Conservation (phyloP, 202 grass and related monocot species). For the Bolboschoenoplectus hybrid region DNA sequence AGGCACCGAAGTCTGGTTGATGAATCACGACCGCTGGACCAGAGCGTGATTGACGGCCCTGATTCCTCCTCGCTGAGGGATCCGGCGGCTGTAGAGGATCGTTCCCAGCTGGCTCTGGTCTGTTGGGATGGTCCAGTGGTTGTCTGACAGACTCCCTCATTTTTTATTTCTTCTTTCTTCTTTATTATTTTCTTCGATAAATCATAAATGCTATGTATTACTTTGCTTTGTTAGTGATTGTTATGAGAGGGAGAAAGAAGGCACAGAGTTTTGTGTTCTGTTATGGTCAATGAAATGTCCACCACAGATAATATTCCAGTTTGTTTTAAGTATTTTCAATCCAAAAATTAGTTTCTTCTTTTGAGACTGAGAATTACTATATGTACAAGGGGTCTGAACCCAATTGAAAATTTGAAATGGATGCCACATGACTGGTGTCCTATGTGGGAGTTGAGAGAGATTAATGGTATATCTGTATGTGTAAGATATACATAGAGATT, state of each 20-base stretch:
- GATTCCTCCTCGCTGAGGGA: not conserved
- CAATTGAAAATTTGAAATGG: not conserved
- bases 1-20: conserved; percentile 5
- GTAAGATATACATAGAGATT: not conserved
- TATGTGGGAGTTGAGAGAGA: not conserved
- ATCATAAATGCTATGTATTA: too few relatives aligned
- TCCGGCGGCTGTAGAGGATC: conserved; percentile 26
- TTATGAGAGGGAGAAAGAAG: too few relatives aligned
- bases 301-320: too few relatives aligned
- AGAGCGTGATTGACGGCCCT: conserved; percentile 41
- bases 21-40: conserved; percentile 10
- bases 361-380: not conserved
- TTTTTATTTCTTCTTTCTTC: not conserved
- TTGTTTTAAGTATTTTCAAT: too few relatives aligned
- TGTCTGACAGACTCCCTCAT: conserved; percentile 29
- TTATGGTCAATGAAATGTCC: too few relatives aligned
- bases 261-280: too few relatives aligned
- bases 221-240: too few relatives aligned
- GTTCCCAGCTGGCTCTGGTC: too few relatives aligned
- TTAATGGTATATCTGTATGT: not conserved
- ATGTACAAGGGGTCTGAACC: not conserved
- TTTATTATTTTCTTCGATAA: not conserved
- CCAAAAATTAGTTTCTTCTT: too few relatives aligned
- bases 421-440: not conserved
- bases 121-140: conserved; percentile 3